A percentile compares a stretch with the other conserved stretches of the same genome.
Evolutionary conservation across 331 rosid species (phyloP).

Genomic region (Malus hybrid): DNA sequence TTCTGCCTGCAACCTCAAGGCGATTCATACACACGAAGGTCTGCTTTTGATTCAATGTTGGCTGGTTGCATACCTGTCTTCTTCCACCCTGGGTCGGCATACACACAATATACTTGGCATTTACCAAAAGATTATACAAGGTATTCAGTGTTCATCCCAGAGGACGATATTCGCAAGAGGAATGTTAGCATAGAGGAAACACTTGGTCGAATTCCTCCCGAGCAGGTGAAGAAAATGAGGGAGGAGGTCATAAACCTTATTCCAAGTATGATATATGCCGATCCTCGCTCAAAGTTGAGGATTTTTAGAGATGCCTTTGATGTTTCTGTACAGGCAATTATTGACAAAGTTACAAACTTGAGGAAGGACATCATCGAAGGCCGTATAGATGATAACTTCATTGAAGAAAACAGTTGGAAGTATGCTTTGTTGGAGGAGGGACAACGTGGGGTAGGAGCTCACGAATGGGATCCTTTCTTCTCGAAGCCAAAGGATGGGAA

Average conservation of each 20-base stretch:
- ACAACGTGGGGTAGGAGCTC: constrained; percentile 78
- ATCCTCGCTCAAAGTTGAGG: constrained; percentile 81
- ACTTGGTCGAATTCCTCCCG: constrained; percentile 57
- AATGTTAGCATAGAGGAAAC: constrained; percentile 63
- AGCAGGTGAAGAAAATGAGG: constrained; percentile 69
- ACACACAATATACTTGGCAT: constrained; percentile 92
- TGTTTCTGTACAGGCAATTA: constrained; percentile 69
- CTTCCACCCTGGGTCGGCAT: constrained; percentile 95
- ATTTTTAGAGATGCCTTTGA: constrained; percentile 78
- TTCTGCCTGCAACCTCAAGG: constrained; percentile 97
- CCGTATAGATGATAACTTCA: constrained; percentile 47
- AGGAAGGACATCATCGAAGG: constrained; percentile 71
- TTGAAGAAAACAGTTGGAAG: constrained; percentile 94
- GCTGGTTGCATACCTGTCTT: constrained; percentile 95
- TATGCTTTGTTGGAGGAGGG: constrained; percentile 78
- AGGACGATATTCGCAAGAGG: constrained; percentile 70
- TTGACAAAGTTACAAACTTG: constrained; percentile 63
- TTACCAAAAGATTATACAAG: constrained; percentile 67
- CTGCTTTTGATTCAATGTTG: constrained; percentile 86
- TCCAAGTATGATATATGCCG: constrained; percentile 80
- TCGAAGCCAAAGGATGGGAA: constrained; percentile 74
- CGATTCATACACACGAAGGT: constrained; percentile 82
- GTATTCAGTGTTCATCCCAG: constrained; percentile 87
- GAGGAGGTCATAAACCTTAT: constrained; percentile 78
- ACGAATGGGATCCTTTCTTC: constrained; percentile 97